These are phyloP conservation scores for Cryoendolithus antarcticus DNA, from an alignment of 2,329 filamentous ascomycete genomes.

Conservation along the genomic window DNA sequence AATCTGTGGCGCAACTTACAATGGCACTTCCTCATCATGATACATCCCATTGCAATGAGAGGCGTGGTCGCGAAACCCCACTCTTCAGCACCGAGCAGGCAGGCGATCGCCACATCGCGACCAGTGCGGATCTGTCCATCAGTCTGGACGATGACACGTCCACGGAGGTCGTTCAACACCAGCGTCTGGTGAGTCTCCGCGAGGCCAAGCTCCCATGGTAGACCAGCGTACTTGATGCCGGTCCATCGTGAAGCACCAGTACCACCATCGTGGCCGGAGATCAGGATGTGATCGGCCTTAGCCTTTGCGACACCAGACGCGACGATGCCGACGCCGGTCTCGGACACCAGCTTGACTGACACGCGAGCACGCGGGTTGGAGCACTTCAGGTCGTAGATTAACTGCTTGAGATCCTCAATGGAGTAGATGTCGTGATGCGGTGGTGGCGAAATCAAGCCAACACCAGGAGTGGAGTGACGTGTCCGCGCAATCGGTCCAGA, in stretches of 20 bases:
- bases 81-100: constrained; percentile 92
- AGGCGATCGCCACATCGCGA: constrained; percentile 86
- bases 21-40: constrained; percentile 79
- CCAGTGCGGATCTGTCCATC: constrained; percentile 90
- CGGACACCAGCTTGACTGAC: constrained; percentile 94
- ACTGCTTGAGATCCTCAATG: constrained; percentile 92
- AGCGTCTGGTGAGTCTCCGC: constrained; percentile 95
- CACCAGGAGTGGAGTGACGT: constrained; percentile 88
- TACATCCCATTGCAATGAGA: constrained; percentile 91
- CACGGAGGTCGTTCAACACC: constrained; percentile 88
- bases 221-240: constrained; percentile 94
- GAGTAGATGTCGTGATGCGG: constrained; percentile 98
- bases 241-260: constrained; percentile 96
- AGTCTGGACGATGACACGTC: constrained; percentile 89
- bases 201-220: constrained; percentile 92
- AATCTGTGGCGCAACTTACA: too few species aligned
- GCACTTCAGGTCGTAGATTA: constrained; percentile 96
- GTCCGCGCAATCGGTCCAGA: constrained; percentile 88
- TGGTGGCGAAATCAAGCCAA: constrained; percentile 89
- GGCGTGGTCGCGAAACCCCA: constrained; percentile 94
- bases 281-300: constrained; percentile 91
- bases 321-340: constrained; percentile 94
- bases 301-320: constrained; percentile 96
- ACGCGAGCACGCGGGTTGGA: constrained; percentile 84
- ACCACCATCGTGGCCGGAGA: constrained; percentile 92